A percentile compares a stretch with the other conserved stretches of the same genome.
These are phyloP conservation scores for Podila epigama DNA, from an alignment of 192 early-diverging fungal species.

Conservation along the genomic window DNA sequence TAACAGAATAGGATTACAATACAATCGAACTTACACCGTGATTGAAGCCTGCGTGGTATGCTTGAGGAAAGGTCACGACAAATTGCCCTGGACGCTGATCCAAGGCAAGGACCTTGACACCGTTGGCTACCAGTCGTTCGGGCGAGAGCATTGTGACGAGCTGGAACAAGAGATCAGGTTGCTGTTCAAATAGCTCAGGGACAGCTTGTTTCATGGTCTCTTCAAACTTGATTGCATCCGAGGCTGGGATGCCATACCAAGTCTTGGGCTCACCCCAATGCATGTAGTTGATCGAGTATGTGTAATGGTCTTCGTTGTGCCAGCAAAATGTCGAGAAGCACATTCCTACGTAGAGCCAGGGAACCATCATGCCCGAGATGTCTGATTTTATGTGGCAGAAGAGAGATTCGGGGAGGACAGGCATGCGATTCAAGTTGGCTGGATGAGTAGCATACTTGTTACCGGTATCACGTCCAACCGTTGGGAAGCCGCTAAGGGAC, in stretches of 20 bases:
- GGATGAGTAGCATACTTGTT: slow-evolving; percentile 75
- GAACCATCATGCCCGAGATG: slow-evolving; percentile 97
- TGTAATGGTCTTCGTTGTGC: slow-evolving; percentile 98
- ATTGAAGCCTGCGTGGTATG: slow-evolving; percentile 97
- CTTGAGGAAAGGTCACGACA: slow-evolving; percentile 92
- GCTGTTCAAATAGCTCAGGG: slow-evolving; percentile 88
- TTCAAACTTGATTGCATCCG: slow-evolving; percentile 84
- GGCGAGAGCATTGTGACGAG: slow-evolving; percentile 93
- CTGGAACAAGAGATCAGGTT: slow-evolving; percentile 94
- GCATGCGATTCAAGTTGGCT: slow-evolving; percentile 92
- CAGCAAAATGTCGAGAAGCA: slow-evolving; percentile 96
- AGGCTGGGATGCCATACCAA: slow-evolving; percentile 94
- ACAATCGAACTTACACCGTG: slow-evolving; percentile 73
- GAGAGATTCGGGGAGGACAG: slow-evolving; percentile 80
- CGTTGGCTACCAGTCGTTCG: slow-evolving; percentile 68
- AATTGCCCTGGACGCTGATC: slow-evolving; percentile 95
- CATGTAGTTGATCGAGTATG: slow-evolving; percentile 96
- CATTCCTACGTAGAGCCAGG: slow-evolving; percentile 98
- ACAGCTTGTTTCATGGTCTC: slow-evolving; percentile 78
- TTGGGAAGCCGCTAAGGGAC: slow-evolving; percentile 80
- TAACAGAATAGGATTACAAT: background rate
- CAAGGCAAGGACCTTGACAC: slow-evolving; percentile 77
- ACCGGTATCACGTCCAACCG: slow-evolving; percentile 64
- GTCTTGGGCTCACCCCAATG: slow-evolving; percentile 98
- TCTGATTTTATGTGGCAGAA: slow-evolving; percentile 90